phyloP scores from a whole-genome alignment of 352 stramenopile genomes.

The Phytophthora meadii region DNA sequence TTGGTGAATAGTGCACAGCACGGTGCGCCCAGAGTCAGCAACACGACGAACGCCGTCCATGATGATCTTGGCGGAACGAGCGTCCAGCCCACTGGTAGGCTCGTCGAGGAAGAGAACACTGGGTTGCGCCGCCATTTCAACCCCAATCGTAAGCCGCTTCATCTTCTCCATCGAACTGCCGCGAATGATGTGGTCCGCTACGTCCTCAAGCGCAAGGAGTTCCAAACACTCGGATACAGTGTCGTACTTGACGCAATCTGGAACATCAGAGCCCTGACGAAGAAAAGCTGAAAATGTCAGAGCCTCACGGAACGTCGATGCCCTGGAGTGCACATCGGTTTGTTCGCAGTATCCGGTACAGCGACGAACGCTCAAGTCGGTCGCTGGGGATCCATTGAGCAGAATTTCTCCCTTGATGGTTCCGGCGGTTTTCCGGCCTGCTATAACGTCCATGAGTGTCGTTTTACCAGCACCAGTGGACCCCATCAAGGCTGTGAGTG shows the following conservation, averaged over 20 bases:
- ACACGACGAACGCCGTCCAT: conserved; percentile 87
- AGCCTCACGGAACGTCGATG: conserved; percentile 91
- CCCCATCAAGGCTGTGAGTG: conserved; percentile 78
- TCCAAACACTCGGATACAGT: conserved; percentile 65
- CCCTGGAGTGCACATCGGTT: conserved; percentile 92
- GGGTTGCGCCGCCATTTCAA: conserved; percentile 89
- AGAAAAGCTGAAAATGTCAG: conserved; percentile 93
- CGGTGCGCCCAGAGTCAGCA: conserved; percentile 64
- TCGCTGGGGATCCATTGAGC: conserved; percentile 59
- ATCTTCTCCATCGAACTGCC: conserved; percentile 64
- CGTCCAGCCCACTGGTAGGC: conserved; percentile 87
- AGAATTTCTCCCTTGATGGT: conserved; percentile 75
- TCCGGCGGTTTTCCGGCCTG: conserved; percentile 88
- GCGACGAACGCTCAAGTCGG: conserved; percentile 59
- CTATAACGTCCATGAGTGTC: conserved; percentile 96
- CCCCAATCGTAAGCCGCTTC: conserved; percentile 74
- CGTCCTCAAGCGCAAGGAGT: conserved; percentile 57
- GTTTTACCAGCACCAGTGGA: conserved; percentile 90
- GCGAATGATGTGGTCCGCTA: conserved; percentile 74
- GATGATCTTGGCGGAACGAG: conserved; percentile 79
- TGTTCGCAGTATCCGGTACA: conserved; percentile 83
- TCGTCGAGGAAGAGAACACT: conserved; percentile 89
- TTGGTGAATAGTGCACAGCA: conserved; percentile 93
- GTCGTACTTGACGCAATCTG: conserved; percentile 53
- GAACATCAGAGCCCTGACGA: conserved; percentile 52